These are phyloP conservation scores for Penicillium atrosanguineum DNA, from an alignment of 495 filamentous ascomycete genomes.

Conservation along the genomic window DNA sequence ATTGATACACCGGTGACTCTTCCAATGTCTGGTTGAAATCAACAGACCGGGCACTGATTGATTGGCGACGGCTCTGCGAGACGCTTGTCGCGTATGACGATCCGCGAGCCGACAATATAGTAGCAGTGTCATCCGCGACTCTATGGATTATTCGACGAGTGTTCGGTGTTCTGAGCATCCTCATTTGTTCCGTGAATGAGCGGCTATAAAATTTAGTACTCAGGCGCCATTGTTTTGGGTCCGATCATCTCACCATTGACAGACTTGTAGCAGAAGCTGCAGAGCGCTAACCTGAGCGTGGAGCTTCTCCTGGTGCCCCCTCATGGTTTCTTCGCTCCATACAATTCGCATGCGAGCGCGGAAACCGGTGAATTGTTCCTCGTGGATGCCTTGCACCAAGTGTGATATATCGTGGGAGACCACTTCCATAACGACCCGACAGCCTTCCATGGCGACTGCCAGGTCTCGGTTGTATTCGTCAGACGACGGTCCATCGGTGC, in stretches of 20 bases:
- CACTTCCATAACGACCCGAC: conserved; percentile 37
- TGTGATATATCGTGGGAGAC: conserved; percentile 37
- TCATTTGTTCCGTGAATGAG: conserved; percentile 33
- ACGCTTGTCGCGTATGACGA: conserved; percentile 24
- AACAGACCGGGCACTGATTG: conserved; percentile 30
- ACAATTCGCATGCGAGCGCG: conserved; percentile 26
- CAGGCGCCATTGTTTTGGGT: background rate
- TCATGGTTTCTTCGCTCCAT: conserved; percentile 47
- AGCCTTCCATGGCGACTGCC: conserved; percentile 41
- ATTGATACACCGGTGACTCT: conserved; percentile 29
- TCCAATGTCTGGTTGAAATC: conserved; percentile 34
- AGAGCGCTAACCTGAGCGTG: conserved; percentile 41
- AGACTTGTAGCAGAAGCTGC: conserved; percentile 44
- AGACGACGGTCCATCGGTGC: conserved; percentile 21
- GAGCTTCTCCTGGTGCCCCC: conserved; percentile 38
- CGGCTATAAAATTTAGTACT: conserved; percentile 15
- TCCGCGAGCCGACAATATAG: conserved; percentile 29
- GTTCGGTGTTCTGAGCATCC: conserved; percentile 32
- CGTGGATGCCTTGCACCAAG: conserved; percentile 25
- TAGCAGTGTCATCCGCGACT: conserved; percentile 40
- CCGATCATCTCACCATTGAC: conserved; percentile 35
- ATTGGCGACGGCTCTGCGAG: conserved; percentile 29
- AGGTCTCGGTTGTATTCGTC: conserved; percentile 32
- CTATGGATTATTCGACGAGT: conserved; percentile 40
- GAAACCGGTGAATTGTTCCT: conserved; percentile 17